A percentile compares a stretch with the other conserved stretches of the same genome.
Conservation (phyloP, 2,329 filamentous ascomycete genomes). For the Elsinoe necatrix region DNA sequence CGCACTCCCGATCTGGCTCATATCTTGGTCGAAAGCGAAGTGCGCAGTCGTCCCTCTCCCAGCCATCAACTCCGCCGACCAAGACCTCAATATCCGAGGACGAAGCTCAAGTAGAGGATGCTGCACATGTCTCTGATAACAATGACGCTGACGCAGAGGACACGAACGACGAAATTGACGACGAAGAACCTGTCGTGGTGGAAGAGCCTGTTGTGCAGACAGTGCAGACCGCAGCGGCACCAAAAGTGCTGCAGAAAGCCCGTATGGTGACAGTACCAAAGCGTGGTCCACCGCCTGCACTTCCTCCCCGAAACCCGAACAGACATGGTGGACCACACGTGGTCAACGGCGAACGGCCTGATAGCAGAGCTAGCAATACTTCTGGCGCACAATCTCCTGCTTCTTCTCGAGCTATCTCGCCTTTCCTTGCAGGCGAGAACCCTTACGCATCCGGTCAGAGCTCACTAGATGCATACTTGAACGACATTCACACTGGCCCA, state of each 20-base stretch:
- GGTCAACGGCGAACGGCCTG: conserved; percentile 24
- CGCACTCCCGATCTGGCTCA: conserved; percentile 5
- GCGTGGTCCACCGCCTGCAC: conserved; percentile 65
- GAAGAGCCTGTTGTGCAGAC: conserved; percentile 64
- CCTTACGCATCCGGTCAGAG: background rate
- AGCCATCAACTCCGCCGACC: background rate
- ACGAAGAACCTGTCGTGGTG: conserved; percentile 37
- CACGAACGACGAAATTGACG: conserved; percentile 43
- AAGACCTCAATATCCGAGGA: conserved; percentile 17
- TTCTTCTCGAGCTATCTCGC: background rate
- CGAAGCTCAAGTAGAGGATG: conserved; percentile 28
- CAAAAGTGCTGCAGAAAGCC: conserved; percentile 51
- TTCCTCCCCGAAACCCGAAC: conserved; percentile 69
- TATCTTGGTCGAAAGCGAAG: conserved; percentile 1
- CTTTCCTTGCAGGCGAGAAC: background rate
- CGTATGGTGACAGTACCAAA: conserved; percentile 80
- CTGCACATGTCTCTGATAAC: conserved; percentile 30
- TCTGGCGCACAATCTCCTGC: conserved; percentile 5
- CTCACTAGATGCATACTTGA: background rate
- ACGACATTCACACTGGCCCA: background rate
- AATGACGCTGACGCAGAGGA: conserved; percentile 41
- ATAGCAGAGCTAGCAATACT: conserved; percentile 15
- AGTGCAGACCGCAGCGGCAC: conserved; percentile 46
- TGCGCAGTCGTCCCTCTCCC: conserved; percentile 6
- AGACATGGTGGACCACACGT: conserved; percentile 31